Conservation (phyloP, 2,329 filamentous ascomycete species). For the Exophiala xenobiotica region DNA sequence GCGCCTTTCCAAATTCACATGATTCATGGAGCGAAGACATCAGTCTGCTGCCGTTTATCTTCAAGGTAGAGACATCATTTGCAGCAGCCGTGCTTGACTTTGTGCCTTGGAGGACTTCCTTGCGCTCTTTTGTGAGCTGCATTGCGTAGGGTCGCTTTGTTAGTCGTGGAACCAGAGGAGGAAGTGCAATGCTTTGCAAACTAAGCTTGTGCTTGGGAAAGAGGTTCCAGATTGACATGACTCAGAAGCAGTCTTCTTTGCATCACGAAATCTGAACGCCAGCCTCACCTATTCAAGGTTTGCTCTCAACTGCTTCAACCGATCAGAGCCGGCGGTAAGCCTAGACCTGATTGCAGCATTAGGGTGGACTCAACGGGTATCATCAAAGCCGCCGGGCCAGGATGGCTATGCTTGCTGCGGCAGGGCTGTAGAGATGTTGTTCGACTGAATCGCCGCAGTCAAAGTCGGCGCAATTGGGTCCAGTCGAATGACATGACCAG, state of each 20-base stretch:
- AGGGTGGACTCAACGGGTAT: conserved; percentile 3
- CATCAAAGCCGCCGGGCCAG: background rate
- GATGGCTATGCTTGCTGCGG: conserved; percentile 2
- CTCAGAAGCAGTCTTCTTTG: conserved; percentile 1
- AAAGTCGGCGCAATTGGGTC: background rate
- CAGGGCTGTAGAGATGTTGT: background rate
- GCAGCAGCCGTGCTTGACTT: conserved; percentile 2
- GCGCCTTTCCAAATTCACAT: conserved; percentile 16
- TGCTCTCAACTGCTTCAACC: background rate
- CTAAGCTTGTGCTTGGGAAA: background rate
- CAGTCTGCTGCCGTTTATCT: conserved; percentile 14
- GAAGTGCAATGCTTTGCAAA: background rate
- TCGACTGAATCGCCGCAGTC: background rate
- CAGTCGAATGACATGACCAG: background rate
- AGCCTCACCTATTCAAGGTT: background rate
- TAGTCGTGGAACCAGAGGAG: background rate
- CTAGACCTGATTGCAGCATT: conserved; percentile 2
- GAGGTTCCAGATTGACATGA: background rate
- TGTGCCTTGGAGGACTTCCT: conserved; percentile 2
- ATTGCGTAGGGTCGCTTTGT: conserved; percentile 2
- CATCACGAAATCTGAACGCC: background rate
- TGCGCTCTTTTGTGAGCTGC: conserved; percentile 9
- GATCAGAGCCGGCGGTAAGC: conserved; percentile 9
- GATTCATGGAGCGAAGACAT: conserved; percentile 15
- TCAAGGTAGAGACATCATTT: conserved; percentile 5